These are phyloP conservation scores for Parachlorella kessleri DNA, from an alignment of 139 green algal genomes.

Conservation along the genomic window DNA sequence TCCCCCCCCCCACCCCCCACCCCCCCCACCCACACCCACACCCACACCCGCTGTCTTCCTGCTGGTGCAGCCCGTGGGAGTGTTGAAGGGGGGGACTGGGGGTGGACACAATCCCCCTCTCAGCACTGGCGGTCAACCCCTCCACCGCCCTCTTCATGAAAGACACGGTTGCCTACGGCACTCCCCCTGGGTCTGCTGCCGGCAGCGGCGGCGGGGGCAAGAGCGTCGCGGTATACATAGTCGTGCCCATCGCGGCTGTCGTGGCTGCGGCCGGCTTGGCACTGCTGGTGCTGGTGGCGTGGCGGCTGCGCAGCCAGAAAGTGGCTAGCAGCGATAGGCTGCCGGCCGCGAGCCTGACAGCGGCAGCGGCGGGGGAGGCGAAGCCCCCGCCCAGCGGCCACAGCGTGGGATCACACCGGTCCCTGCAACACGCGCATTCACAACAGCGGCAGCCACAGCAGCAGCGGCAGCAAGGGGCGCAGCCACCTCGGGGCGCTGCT, in stretches of 20 bases:
- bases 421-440: no score
- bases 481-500: no score
- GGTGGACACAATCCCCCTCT: neutral
- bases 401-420: no score
- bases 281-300: neutral
- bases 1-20: neutral
- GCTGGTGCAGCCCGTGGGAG: slow-evolving; percentile 8
- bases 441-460: no score
- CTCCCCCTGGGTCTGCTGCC: neutral
- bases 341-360: no score
- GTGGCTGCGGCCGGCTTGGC: neutral
- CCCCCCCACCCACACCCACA: neutral
- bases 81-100: slow-evolving; percentile 8
- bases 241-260: neutral
- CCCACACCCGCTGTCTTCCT: no score
- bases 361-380: no score
- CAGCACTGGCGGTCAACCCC: slow-evolving; percentile 1
- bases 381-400: no score
- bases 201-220: neutral
- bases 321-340: no score
- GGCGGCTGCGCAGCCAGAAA: neutral
- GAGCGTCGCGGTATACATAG: neutral
- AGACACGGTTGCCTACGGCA: neutral
- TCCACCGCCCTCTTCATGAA: slow-evolving; percentile 21
- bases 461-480: no score